These are phyloP conservation scores for Planoprotostelium fungivorum DNA, from an alignment of 78 protist species.

Conservation along the genomic window DNA sequence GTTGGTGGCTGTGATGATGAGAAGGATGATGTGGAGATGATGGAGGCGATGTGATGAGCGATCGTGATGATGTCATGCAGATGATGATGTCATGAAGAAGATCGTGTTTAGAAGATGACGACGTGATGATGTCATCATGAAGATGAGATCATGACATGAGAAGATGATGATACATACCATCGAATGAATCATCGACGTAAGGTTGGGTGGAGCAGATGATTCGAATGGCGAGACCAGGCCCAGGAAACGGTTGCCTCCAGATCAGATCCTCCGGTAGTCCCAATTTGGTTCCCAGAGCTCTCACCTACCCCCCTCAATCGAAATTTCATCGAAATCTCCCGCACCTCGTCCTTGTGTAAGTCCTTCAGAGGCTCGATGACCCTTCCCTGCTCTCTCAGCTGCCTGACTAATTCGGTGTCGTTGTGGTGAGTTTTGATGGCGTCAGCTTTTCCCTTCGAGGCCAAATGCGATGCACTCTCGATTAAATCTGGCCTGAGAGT, in stretches of 20 bases:
- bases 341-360: slow-evolving; percentile 93
- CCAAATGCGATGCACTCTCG: slow-evolving; percentile 82
- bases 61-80: too few species aligned
- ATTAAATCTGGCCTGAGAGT: slow-evolving; percentile 95
- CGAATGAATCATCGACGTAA: slow-evolving; percentile 31
- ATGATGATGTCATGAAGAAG: slow-evolving; percentile 16
- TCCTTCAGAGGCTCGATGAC: slow-evolving; percentile 90
- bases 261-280: slow-evolving; percentile 86
- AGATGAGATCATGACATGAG: neutral
- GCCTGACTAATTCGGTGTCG: slow-evolving; percentile 83
- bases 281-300: slow-evolving; percentile 80
- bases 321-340: neutral
- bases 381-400: slow-evolving; percentile 68
- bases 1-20: neutral
- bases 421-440: slow-evolving; percentile 97
- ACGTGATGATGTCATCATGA: neutral
- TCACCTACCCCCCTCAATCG: neutral
- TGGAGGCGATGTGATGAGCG: too few species aligned
- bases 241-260: slow-evolving; percentile 97
- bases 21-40: neutral
- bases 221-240: slow-evolving; percentile 96
- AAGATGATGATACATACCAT: neutral
- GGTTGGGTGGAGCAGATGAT: slow-evolving; percentile 77
- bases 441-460: slow-evolving; percentile 62
- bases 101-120: neutral